These are phyloP conservation scores for Coemansia biformis DNA, from an alignment of 192 early-diverging fungal genomes.

Conservation along the genomic window DNA sequence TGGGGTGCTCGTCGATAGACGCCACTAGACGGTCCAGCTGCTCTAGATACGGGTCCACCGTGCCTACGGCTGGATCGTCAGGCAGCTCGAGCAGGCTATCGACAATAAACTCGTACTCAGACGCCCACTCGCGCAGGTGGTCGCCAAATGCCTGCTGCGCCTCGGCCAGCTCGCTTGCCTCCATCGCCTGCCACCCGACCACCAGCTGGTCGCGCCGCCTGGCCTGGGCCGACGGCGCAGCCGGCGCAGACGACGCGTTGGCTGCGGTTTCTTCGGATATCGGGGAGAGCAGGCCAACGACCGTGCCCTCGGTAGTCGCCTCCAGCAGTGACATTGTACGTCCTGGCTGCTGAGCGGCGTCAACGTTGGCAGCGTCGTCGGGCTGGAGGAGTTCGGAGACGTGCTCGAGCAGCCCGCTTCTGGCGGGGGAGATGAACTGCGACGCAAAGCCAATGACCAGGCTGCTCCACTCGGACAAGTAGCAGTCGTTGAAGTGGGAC, in stretches of 20 bases:
- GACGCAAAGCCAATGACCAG: conserved; percentile 46
- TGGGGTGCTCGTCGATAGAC: conserved; percentile 14
- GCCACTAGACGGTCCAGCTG: conserved; percentile 35
- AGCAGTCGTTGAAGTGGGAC: conserved; percentile 28
- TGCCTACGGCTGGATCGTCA: conserved; percentile 17
- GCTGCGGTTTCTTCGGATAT: conserved; percentile 12
- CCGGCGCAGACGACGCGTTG: background rate
- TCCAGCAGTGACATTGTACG: conserved; percentile 43
- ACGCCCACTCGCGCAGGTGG: conserved; percentile 26
- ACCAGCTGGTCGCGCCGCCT: conserved; percentile 12
- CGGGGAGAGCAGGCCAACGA: conserved; percentile 41
- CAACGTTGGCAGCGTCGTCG: too few species aligned
- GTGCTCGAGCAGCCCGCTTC: conserved; percentile 36
- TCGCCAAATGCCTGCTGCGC: conserved; percentile 28
- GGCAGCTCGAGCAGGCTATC: conserved; percentile 37
- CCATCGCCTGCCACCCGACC: conserved; percentile 46
- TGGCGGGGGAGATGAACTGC: conserved; percentile 48
- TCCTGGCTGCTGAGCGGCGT: too few species aligned
- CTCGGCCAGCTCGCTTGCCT: conserved; percentile 10
- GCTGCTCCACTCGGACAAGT: conserved; percentile 45
- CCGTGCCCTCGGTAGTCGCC: conserved; percentile 43
- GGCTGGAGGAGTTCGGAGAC: background rate
- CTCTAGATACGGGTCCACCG: conserved; percentile 12
- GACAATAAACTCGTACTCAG: conserved; percentile 42
- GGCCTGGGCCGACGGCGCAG: background rate